phyloP scores from a whole-genome alignment of 768 basidiomycete species.

The Mycena albidolilacea region DNA sequence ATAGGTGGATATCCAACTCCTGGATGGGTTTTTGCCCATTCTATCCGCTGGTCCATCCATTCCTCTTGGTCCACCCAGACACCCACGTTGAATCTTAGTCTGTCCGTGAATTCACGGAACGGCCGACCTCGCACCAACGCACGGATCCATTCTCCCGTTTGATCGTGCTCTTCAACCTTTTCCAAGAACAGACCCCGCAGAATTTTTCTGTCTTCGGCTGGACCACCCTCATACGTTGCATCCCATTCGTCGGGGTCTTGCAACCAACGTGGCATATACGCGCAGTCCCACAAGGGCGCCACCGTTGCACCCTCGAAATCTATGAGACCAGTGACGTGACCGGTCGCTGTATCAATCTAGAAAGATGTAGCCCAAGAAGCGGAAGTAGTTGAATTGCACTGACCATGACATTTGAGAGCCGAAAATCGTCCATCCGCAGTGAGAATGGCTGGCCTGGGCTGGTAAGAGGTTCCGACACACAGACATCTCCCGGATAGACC shows the following conservation, averaged over 20 bases:
- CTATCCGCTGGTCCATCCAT: conserved; percentile 34
- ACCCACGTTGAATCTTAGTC: conserved; percentile 23
- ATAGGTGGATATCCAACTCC: background rate
- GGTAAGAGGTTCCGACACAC: conserved; percentile 22
- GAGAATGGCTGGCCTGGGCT: conserved; percentile 34
- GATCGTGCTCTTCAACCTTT: conserved; percentile 12
- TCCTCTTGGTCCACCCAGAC: conserved; percentile 36
- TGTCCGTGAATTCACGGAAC: conserved; percentile 29
- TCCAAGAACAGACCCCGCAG: conserved; percentile 30
- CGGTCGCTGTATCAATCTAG: conserved; percentile 37
- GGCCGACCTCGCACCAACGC: conserved; percentile 27
- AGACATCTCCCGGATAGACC: conserved; percentile 39
- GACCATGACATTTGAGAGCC: conserved; percentile 42
- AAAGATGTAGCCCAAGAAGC: background rate
- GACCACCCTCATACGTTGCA: conserved; percentile 26
- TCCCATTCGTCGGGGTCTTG: conserved; percentile 33
- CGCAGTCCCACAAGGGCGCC: conserved; percentile 43
- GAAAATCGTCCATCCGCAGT: conserved; percentile 38
- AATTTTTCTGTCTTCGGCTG: conserved; percentile 10
- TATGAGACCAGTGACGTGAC: conserved; percentile 38
- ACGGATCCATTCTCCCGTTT: conserved; percentile 31
- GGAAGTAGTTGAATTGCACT: background rate
- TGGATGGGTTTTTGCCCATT: conserved; percentile 11
- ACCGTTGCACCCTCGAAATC: conserved; percentile 41
- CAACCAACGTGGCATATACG: conserved; percentile 41